A percentile compares a stretch with the other conserved stretches of the same genome.
Conservation (phyloP, 169 alveolate genomes). For the Cardiosporidium cionae region DNA sequence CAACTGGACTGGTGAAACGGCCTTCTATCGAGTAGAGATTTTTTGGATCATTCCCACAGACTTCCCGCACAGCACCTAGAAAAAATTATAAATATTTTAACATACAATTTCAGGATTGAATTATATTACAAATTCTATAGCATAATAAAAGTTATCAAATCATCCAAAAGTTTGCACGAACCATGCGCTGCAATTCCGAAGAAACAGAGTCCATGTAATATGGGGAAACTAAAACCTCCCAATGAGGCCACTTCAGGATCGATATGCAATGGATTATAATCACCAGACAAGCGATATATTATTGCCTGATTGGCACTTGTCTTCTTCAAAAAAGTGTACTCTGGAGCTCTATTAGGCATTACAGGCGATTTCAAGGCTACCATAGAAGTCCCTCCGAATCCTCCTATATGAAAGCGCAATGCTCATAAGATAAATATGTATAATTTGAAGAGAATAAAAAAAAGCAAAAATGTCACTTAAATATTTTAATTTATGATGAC, state of each 20-base stretch:
- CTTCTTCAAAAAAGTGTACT: slow-evolving; percentile 18
- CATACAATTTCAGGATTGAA: not conserved
- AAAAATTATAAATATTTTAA: not conserved
- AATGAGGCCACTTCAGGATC: slow-evolving; percentile 54
- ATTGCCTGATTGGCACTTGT: slow-evolving; percentile 61
- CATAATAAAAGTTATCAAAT: not conserved
- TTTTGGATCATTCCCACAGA: not conserved
- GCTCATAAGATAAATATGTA: not conserved
- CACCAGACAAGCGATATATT: slow-evolving; percentile 65
- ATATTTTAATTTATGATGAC: no score
- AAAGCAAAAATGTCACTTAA: no score
- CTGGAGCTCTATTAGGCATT: slow-evolving; percentile 54
- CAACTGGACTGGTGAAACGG: slow-evolving; percentile 36
- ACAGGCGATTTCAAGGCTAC: slow-evolving; percentile 16
- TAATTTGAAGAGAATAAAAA: not conserved
- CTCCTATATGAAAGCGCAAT: slow-evolving; percentile 47
- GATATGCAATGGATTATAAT: slow-evolving; percentile 63
- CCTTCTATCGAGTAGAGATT: not conserved
- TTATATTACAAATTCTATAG: not conserved
- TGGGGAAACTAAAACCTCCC: slow-evolving; percentile 70
- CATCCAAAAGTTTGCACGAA: no score
- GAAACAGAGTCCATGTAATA: slow-evolving; percentile 70
- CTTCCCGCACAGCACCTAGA: not conserved
- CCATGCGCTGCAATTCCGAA: slow-evolving; percentile 60
- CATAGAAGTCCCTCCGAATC: slow-evolving; percentile 56